Base-by-base conservation (phyloP, 1,284 basidiomycete species). In the Gymnopus androsaceus region DNA sequence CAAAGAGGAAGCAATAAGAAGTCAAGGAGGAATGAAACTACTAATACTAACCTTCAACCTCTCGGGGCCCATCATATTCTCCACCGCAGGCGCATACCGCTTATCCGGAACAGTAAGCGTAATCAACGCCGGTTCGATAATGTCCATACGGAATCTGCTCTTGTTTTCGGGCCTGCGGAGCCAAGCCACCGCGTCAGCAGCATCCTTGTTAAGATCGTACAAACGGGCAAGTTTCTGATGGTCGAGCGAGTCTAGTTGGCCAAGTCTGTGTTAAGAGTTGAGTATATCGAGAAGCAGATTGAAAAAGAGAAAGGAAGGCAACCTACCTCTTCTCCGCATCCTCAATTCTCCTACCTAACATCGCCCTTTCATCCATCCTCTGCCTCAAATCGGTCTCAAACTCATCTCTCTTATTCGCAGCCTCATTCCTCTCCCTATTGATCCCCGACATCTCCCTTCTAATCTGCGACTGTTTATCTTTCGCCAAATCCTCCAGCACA, bases 111-210 rank as follows among this genome's bases (percentile, higher is more conserved):
- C 82, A 31, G 76, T 85, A 50, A 94, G 75, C 27, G 82, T 89
- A 55, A 91, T 82, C 64, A 82, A 81, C 0, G 92, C 84, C 1
- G 97, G 96, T 69, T 95, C 91, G 60, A 91, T 85, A n/a, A 98
- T 86, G 46, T 87, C 81, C 76, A 85, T 85, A 66, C 81, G 83
- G 76, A 98, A 95, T 54, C 76, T 73, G 57, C 81, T 66, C 51
- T 76, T 76, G 65, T 97, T 87, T 7, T n/a, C n/a, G n/a, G 23
- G 15, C 12, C 90, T n/a, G n/a, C n/a, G 80, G 38, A 98, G 76
- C 92, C 94, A 98, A 11, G 81, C 63, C 4, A 95, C 85, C 0
- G 87, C 87, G 47, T 80, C 82, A 53, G 78, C 85, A 60, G 77
- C 83, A 61, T 90, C 83, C 0, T 63, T 65, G 60, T 92, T 84